Base-by-base conservation (phyloP, 768 basidiomycete genomes). In the Termitomyces sp. region DNA sequence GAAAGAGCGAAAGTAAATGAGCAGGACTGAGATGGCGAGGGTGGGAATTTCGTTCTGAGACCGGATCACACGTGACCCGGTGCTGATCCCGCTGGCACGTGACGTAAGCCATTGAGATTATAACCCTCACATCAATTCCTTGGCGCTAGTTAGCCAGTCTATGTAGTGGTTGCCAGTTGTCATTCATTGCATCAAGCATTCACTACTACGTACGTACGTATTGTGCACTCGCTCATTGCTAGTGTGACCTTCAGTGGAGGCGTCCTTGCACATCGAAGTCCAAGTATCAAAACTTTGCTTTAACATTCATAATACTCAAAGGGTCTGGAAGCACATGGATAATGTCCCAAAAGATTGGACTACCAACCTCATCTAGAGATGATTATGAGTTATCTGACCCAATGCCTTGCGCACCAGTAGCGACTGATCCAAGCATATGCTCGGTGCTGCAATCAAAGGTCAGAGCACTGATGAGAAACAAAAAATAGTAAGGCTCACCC, bases 331-430 rank as follows among this genome's bases (percentile, higher is more conserved):
- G 51, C 38, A 30, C 26, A 46, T 23, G 28, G 9, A 13, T n/a
- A n/a, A n/a, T n/a, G n/a, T n/a, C n/a, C n/a, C n/a, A 50, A 26
- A 54, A 56, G 35, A 48, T n/a, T 23, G 23, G 23, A 50, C 8
- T 30, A 26, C 51, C 51, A 23, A 30, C 26, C 16, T 52, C 7
- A 18, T 9, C 26, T 5, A 52, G 23, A 52, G 51, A 33, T 13
- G 9, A 23, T 55, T 53, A 61, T 43, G 54, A 23, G 46, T 18
- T 55, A 32, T 75, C 67, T 8, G 70, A 56, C 5, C 61, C 76
- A 52, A 78, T 75, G 56, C 67, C 61, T 56, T 80, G 76, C 30
- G 67, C 44, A 8, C 74, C 73, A 36, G 65, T 64, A 52, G 67
- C 59, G 47, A 77, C 63, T 4, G 67, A 68, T 56, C 69, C 64